Evolutionary conservation across 352 stramenopile species (phyloP).

Genomic region (Pythium brachiatum): DNA sequence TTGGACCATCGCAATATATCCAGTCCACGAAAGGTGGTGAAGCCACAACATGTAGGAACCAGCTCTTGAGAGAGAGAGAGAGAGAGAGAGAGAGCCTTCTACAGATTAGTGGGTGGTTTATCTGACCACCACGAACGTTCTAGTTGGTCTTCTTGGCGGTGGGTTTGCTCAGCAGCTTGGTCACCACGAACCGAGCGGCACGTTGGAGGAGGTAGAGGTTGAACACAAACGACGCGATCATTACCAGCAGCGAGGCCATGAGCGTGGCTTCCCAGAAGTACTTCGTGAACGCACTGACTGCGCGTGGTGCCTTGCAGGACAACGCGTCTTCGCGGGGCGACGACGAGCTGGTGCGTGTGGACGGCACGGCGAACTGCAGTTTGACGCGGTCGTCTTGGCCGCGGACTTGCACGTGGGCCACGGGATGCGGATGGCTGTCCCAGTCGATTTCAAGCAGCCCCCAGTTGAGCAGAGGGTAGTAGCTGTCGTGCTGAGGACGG

Average conservation of each 20-base stretch:
- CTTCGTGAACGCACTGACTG: neutral
- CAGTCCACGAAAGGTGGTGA: no score
- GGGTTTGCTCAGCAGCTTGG: neutral
- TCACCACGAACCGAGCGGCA: neutral
- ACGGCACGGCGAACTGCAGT: conserved; percentile 58
- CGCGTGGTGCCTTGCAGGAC: neutral
- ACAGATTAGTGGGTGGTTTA: no score
- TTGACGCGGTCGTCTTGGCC: conserved; percentile 68
- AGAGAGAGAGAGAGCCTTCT: no score
- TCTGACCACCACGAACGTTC: no score
- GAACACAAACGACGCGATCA: neutral
- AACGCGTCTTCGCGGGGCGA: conserved; percentile 16
- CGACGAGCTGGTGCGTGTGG: conserved; percentile 36
- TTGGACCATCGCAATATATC: no score
- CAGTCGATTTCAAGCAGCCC: conserved; percentile 92
- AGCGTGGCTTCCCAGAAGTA: conserved; percentile 1
- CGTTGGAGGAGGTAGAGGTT: neutral
- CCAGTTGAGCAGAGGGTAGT: conserved; percentile 91
- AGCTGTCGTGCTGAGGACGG: conserved; percentile 52
- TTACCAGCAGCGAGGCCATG: neutral
- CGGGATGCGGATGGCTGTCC: conserved; percentile 41
- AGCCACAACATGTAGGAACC: no score
- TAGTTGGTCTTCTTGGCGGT: neutral
- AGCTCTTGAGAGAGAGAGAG: no score
- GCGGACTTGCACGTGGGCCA: conserved; percentile 57